Percentiles rank a stretch among this genome's conserved stretches.
Conservation (phyloP, 176 grass and related monocot species). For the Metroxylon sagu region DNA sequence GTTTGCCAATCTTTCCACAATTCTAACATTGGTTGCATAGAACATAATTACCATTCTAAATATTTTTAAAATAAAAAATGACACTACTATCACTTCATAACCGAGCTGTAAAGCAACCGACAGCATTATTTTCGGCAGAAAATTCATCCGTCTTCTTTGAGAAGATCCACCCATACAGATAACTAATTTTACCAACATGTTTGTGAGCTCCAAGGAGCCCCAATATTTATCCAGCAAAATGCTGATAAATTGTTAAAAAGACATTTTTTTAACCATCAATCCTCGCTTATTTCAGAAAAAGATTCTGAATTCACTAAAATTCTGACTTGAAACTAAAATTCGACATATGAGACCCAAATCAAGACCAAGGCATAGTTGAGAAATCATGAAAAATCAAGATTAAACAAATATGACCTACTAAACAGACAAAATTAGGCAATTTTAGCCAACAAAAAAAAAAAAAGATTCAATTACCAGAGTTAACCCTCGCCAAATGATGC, state of each 20-base stretch:
- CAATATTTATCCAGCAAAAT: not conserved
- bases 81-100: no score
- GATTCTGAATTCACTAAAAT: no score
- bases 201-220: not conserved
- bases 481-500: slow-evolving; percentile 23
- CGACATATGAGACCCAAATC: not conserved
- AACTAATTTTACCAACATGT: not conserved
- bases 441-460: not conserved
- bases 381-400: no score
- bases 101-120: no score
- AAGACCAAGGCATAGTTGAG: no score
- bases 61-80: no score
- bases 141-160: not conserved
- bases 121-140: no score
- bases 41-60: no score
- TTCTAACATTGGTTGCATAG: no score
- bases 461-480: slow-evolving; percentile 53
- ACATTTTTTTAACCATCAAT: no score
- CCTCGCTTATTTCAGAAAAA: no score
- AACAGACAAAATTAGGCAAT: not conserved
- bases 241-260: no score
- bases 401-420: not conserved
- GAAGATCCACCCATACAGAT: not conserved
- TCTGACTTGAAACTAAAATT: not conserved
- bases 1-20: not conserved